Evolutionary conservation across 257 asterid species (phyloP), one percentile per base, ranked within the genome.

Genomic region (Linaria vulgaris): DNA sequence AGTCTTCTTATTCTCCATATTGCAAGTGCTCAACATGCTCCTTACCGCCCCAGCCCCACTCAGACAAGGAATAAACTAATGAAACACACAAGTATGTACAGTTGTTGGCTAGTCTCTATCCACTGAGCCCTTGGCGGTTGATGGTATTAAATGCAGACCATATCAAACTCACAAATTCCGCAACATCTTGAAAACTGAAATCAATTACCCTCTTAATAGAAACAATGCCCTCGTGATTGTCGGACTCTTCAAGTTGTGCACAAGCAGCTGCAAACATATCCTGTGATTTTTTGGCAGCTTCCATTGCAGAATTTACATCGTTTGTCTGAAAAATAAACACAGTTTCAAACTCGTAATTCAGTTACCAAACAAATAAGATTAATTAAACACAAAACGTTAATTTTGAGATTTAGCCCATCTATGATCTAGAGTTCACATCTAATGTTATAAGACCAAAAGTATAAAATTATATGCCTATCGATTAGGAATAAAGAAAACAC

Each of bases 301-400:
- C 99, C 97, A 92, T 87, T 38, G 97, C 99, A 75, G 74, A 81
- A 69, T 67, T 80, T 45, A 76, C 85, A 64, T 87, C 88, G 69
- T 77, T 83, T 9, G 95, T 78, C 99, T 92, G 82, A 72, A 56
- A 72, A 67, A 67, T 16, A 43, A 31, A 37, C 15, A 22, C 5
- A 27, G 37, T 27, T 54, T 54, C 44, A 63, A 58, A 66, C 46
- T 41, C 56, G 62, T 43, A 74, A 57, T 56, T 51, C 57, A 34
- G 19, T 37, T 22, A 57, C 21, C 22, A 44, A 30, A 5, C 52
- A 69, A 63, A 45, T 31, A 21, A 53, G 56, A 43, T 39, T 16
- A 7, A 12, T 22, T 12, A 12, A 23, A 23, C 31, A 39, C 12
- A 50, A 50, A 31, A 24, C 58, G 50, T 24, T 17, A 22, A 31